Percentiles rank a stretch among this genome's conserved stretches.
Conservation (phyloP, 78 protist species). For the Isochrysis galbana region DNA sequence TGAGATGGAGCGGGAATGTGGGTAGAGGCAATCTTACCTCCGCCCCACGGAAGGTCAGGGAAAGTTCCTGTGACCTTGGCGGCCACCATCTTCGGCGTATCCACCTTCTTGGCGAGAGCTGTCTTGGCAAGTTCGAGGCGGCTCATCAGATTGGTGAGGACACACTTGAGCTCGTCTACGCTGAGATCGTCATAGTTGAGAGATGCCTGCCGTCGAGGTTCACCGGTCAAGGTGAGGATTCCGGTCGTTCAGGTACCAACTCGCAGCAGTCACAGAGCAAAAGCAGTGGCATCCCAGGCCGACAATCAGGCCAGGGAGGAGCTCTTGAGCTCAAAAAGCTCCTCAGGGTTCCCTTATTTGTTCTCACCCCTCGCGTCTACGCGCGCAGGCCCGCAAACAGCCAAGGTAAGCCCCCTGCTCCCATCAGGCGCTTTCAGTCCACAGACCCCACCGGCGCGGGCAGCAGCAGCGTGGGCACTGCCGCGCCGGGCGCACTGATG, state of each 20-base stretch:
- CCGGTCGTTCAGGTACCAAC: not conserved
- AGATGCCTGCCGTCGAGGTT: not conserved
- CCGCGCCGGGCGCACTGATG: not conserved
- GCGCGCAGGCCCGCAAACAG: too few relatives aligned
- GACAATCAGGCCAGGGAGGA: too few relatives aligned
- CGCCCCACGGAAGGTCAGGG: constrained; percentile 13
- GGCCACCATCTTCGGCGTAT: not conserved
- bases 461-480: not conserved
- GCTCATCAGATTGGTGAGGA: not conserved
- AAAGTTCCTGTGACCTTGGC: not conserved
- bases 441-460: not conserved
- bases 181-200: not conserved
- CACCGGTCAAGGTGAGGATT: not conserved
- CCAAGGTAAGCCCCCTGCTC: too few relatives aligned
- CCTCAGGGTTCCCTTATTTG: not conserved
- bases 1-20: not conserved
- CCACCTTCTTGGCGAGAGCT: not conserved
- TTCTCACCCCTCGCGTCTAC: too few relatives aligned
- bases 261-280: not conserved
- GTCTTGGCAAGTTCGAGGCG: not conserved
- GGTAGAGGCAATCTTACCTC: not conserved
- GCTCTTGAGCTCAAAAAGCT: not conserved
- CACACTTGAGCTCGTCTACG: not conserved
- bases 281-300: not conserved
- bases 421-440: too few relatives aligned